These are phyloP conservation scores for Cylindrotheca fusiformis DNA, from an alignment of 108 stramenopile species.

Conservation along the genomic window DNA sequence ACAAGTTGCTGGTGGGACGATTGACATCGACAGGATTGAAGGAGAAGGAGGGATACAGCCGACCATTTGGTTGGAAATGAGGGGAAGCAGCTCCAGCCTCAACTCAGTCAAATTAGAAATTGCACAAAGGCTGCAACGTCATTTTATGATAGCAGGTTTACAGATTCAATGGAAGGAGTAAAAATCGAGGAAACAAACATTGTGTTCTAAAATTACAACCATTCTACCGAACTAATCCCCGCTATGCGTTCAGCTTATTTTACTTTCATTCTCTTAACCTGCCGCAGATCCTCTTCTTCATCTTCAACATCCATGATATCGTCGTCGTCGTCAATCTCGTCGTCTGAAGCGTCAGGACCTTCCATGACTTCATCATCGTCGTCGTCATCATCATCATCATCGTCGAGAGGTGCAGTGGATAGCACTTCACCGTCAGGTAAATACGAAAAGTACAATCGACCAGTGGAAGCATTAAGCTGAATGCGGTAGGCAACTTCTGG, in stretches of 20 bases:
- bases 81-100: conserved; percentile 80
- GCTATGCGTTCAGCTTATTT: too few relatives aligned
- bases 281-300: conserved; percentile 40
- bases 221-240: too few relatives aligned
- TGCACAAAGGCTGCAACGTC: conserved; percentile 90
- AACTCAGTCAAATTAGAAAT: conserved; percentile 95
- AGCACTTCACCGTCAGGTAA: conserved; percentile 50
- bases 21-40: conserved; percentile 64
- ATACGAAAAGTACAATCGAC: conserved; percentile 69
- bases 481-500: conserved; percentile 66
- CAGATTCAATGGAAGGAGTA: conserved; percentile 69
- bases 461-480: conserved; percentile 50
- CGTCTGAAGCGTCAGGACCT: conserved; percentile 22
- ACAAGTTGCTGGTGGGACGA: conserved; percentile 91
- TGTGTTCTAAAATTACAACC: too few relatives aligned
- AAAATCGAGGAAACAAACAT: not conserved
- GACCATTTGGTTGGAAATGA: conserved; percentile 85
- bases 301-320: conserved; percentile 40
- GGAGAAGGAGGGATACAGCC: conserved; percentile 86
- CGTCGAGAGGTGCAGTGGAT: conserved; percentile 29
- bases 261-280: conserved; percentile 26
- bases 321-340: conserved; percentile 29
- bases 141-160: conserved; percentile 93
- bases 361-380: conserved; percentile 18
- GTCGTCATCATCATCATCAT: conserved; percentile 35